Conservation (phyloP, 1,139 yeast genomes). For the Nakaseomyces bracarensis region DNA sequence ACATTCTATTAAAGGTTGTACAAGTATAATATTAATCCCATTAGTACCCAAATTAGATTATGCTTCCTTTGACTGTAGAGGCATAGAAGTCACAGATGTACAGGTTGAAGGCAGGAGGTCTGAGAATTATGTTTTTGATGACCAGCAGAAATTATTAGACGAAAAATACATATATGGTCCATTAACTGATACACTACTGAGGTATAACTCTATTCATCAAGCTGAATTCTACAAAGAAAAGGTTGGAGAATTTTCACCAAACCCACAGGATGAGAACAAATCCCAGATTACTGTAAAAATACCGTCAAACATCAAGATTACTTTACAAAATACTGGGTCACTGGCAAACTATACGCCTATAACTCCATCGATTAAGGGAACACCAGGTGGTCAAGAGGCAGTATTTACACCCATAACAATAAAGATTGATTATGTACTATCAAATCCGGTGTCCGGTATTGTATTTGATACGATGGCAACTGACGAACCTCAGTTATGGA, state of each 20-base stretch:
- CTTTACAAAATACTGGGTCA: constrained; percentile 46
- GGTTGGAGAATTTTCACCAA: constrained; percentile 53
- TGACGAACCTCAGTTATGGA: constrained; percentile 50
- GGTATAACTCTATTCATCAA: constrained; percentile 30
- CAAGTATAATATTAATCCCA: constrained; percentile 78
- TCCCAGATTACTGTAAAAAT: constrained; percentile 57
- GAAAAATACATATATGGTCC: constrained; percentile 17
- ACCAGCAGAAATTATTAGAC: constrained; percentile 32
- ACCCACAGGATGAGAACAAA: constrained; percentile 50
- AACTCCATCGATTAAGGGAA: constrained; percentile 35
- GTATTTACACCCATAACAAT: constrained; percentile 66
- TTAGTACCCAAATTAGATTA: constrained; percentile 48
- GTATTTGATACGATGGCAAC: constrained; percentile 43
- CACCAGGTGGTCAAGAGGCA: constrained; percentile 37
- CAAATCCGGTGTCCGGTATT: constrained; percentile 68
- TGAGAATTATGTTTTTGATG: constrained; percentile 44
- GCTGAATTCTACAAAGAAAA: constrained; percentile 55
- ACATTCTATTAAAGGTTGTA: constrained; percentile 54
- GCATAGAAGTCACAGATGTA: constrained; percentile 56
- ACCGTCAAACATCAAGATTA: constrained; percentile 63
- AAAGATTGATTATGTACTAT: constrained; percentile 56
- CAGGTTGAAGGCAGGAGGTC: constrained; percentile 49
- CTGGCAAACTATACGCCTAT: constrained; percentile 42
- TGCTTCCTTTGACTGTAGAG: constrained; percentile 74
- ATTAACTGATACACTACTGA: constrained; percentile 16